These are phyloP conservation scores for Kwoniella newhampshirensis DNA, from an alignment of 768 basidiomycete species.

Conservation along the genomic window DNA sequence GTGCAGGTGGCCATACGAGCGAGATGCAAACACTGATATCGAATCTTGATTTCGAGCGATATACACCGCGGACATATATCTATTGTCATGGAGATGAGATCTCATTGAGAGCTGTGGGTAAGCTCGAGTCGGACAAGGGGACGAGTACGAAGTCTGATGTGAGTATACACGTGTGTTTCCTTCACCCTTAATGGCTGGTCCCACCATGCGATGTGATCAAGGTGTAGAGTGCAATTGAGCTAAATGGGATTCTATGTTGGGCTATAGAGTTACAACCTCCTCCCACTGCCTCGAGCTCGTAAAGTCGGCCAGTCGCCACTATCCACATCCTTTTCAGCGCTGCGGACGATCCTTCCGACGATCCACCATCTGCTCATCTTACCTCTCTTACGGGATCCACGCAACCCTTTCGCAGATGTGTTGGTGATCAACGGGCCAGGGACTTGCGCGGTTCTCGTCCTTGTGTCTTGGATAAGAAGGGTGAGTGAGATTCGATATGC, in stretches of 20 bases:
- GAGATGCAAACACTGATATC: conserved; percentile 76
- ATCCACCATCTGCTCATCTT: conserved; percentile 63
- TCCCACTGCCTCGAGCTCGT: conserved; percentile 78
- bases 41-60: conserved; percentile 70
- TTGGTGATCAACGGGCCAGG: conserved; percentile 93
- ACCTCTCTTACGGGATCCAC: conserved; percentile 54
- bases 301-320: conserved; percentile 76
- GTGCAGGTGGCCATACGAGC: conserved; percentile 84
- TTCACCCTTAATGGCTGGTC: no score
- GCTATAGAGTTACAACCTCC: conserved; percentile 18
- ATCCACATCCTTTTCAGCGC: conserved; percentile 67
- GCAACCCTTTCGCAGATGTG: conserved; percentile 61
- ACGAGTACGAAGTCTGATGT: no score
- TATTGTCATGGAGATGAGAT: conserved; percentile 76
- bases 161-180: no score
- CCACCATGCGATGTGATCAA: background rate
- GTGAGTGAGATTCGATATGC: conserved; percentile 56
- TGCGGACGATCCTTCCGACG: conserved; percentile 64
- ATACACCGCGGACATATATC: conserved; percentile 75
- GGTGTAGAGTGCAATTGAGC: background rate
- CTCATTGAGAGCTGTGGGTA: conserved; percentile 68
- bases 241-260: background rate
- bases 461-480: conserved; percentile 68
- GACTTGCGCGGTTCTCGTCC: conserved; percentile 78
- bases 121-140: conserved; percentile 61